Conservation (phyloP, 495 filamentous ascomycete species). For the Bathelium albidoporum region DNA sequence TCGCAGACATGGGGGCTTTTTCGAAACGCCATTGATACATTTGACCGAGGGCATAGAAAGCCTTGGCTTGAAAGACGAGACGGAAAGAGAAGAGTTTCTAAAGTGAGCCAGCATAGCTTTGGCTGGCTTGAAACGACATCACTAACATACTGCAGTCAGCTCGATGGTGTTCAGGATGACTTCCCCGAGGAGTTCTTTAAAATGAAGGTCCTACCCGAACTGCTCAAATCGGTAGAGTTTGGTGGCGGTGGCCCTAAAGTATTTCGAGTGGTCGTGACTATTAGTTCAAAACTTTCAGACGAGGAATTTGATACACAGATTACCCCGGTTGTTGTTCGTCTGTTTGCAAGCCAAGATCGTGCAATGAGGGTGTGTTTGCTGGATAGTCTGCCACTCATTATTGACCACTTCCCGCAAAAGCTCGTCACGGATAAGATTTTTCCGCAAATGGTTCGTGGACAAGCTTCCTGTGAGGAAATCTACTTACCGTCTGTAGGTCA, state of each 20-base stretch:
- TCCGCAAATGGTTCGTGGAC: slow-evolving; percentile 63
- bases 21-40: slow-evolving; percentile 83
- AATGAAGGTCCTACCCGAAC: slow-evolving; percentile 87
- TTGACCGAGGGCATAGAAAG: slow-evolving; percentile 87
- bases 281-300: slow-evolving; percentile 70
- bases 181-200: slow-evolving; percentile 97
- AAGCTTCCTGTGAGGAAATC: not conserved
- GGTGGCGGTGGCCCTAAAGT: slow-evolving; percentile 92
- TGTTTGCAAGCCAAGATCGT: slow-evolving; percentile 86
- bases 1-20: slow-evolving; percentile 69
- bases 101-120: slow-evolving; percentile 43
- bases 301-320: slow-evolving; percentile 82
- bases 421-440: slow-evolving; percentile 94
- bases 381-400: slow-evolving; percentile 83
- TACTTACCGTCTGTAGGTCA: slow-evolving; percentile 43
- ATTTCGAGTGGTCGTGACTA: slow-evolving; percentile 77
- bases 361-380: slow-evolving; percentile 85
- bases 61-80: slow-evolving; percentile 74
- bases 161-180: slow-evolving; percentile 79
- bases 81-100: slow-evolving; percentile 76
- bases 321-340: slow-evolving; percentile 73
- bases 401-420: slow-evolving; percentile 80
- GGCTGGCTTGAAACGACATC: slow-evolving; percentile 3
- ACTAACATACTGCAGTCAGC: slow-evolving; percentile 46
- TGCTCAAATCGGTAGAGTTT: slow-evolving; percentile 96